Percentiles rank a stretch among this genome's conserved stretches.
phyloP scores from a whole-genome alignment of 441 rosid genomes.

The Gossypium schwendimanii region DNA sequence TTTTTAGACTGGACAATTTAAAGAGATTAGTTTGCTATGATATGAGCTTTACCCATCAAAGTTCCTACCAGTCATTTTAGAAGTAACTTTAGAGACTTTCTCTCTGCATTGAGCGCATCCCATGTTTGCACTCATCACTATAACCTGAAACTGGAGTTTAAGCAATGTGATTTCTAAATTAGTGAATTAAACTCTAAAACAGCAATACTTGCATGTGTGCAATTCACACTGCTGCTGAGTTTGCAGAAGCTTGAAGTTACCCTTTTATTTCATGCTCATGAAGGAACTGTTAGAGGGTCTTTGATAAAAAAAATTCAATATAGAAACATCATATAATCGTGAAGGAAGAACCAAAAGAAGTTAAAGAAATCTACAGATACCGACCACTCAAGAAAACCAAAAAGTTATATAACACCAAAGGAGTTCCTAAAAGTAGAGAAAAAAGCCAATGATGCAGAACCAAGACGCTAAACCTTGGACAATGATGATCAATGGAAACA shows the following conservation, averaged over 20 bases:
- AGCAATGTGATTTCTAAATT: neutral
- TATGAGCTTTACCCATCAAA: neutral
- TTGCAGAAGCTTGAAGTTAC: neutral
- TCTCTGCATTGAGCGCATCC: constrained; percentile 43
- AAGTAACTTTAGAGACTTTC: constrained; percentile 35
- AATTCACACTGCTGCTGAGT: neutral
- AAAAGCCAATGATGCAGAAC: neutral
- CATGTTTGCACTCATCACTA: constrained; percentile 51
- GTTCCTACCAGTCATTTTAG: constrained; percentile 47
- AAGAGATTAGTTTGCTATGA: neutral
- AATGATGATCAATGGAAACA: neutral
- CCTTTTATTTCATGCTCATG: neutral
- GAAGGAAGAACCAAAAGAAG: neutral
- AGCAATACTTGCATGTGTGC: neutral
- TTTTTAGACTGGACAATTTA: too few relatives aligned
- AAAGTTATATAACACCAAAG: neutral
- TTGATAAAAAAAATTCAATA: neutral
- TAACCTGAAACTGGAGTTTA: constrained; percentile 47
- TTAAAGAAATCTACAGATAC: neutral
- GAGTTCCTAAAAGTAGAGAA: neutral
- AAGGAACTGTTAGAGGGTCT: neutral
- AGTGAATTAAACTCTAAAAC: neutral
- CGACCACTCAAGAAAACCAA: neutral
- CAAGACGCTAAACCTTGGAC: neutral
- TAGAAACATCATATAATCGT: neutral